Evolutionary conservation across 2,329 filamentous ascomycete genomes (phyloP).

Genomic region (Helotiales sp.): DNA sequence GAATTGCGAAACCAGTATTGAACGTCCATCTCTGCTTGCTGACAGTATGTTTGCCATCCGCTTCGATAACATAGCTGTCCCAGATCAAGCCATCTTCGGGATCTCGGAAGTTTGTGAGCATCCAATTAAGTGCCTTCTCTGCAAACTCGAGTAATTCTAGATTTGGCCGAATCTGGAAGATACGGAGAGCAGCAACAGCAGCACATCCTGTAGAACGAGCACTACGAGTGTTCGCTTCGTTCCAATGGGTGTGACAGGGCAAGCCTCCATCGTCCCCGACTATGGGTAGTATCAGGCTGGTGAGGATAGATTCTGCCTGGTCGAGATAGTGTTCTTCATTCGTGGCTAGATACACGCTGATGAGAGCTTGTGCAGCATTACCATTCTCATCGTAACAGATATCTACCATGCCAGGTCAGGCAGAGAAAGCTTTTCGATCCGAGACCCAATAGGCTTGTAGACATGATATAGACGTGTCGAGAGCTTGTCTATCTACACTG

Average conservation of each 20-base stretch:
- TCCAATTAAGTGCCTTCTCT: conserved; percentile 12
- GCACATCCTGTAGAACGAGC: conserved; percentile 23
- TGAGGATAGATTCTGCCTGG: conserved; percentile 19
- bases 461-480: not conserved
- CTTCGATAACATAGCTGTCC: conserved; percentile 17
- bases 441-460: conserved; percentile 25
- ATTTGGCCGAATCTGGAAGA: conserved; percentile 14
- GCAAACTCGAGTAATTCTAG: conserved; percentile 11
- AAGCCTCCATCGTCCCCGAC: conserved; percentile 18
- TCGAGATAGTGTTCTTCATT: conserved; percentile 9
- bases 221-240: conserved; percentile 17
- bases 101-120: conserved; percentile 15
- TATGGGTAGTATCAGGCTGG: conserved; percentile 18
- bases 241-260: conserved; percentile 24
- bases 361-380: conserved; percentile 21
- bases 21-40: conserved; percentile 26
- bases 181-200: conserved; percentile 22
- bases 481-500: not conserved
- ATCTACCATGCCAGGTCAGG: conserved; percentile 26
- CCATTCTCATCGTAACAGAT: conserved; percentile 28
- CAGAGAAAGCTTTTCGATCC: conserved; percentile 20
- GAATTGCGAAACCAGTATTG: conserved; percentile 22
- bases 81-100: conserved; percentile 24
- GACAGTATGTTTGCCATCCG: conserved; percentile 16
- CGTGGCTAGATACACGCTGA: conserved; percentile 19